phyloP scores from a whole-genome alignment of 2,329 filamentous ascomycete species.

The Cladorrhinum sp. region DNA sequence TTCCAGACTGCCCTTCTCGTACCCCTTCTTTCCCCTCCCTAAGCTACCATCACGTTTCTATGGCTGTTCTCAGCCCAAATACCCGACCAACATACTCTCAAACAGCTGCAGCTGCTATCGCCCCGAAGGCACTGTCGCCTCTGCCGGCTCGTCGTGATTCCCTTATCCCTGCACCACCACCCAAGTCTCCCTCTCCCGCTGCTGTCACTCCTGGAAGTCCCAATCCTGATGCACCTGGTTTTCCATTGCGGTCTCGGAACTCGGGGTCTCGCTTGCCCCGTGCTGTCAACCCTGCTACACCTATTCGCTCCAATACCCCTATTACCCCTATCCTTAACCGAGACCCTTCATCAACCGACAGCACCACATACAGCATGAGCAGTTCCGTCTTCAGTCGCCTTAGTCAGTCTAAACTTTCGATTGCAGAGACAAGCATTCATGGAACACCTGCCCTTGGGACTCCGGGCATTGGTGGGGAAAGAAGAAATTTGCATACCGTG shows the following conservation, averaged over 20 bases:
- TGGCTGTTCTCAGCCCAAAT: background rate
- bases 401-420: constrained; percentile 32
- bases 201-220: constrained; percentile 15
- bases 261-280: constrained; percentile 41
- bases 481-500: constrained; percentile 12
- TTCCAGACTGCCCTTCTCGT: background rate
- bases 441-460: constrained; percentile 29
- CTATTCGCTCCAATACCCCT: constrained; percentile 37
- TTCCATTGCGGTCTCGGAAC: constrained; percentile 34
- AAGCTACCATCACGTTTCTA: background rate
- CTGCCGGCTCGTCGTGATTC: constrained; percentile 12
- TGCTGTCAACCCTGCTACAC: constrained; percentile 35
- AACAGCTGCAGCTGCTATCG: constrained; percentile 12
- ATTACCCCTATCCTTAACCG: constrained; percentile 35
- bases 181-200: constrained; percentile 3
- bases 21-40: constrained; percentile 5
- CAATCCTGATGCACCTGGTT: constrained; percentile 23
- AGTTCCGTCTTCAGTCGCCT: constrained; percentile 41
- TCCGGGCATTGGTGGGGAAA: constrained; percentile 27
- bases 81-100: constrained; percentile 25
- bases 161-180: constrained; percentile 8
- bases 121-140: background rate
- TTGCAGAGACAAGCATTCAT: constrained; percentile 32
- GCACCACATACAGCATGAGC: constrained; percentile 37
- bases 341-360: constrained; percentile 41